Evolutionary conservation across 2,329 filamentous ascomycete species (phyloP).

Genomic region (Rhexocercosporidium sp.): DNA sequence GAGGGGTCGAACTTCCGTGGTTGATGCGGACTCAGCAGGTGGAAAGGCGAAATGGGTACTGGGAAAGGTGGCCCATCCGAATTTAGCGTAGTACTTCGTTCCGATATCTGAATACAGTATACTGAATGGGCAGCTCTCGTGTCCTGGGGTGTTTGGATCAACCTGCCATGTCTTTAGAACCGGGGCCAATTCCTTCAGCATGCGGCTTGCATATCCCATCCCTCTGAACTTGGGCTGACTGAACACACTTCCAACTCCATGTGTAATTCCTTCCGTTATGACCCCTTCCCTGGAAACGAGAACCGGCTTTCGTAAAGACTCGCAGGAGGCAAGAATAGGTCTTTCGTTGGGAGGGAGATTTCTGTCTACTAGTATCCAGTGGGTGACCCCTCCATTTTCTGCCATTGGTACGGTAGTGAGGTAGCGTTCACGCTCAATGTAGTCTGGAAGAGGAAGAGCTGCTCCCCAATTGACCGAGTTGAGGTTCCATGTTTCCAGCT

Average conservation of each 20-base stretch:
- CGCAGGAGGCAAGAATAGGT: conserved; percentile 66
- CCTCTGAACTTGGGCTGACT: conserved; percentile 70
- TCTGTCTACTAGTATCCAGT: conserved; percentile 67
- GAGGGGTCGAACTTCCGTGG: conserved; percentile 47
- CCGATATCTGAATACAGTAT: conserved; percentile 89
- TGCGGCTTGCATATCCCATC: conserved; percentile 76
- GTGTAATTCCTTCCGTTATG: conserved; percentile 62
- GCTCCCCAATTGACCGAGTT: conserved; percentile 64
- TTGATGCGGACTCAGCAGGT: conserved; percentile 33
- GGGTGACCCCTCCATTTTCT: conserved; percentile 58
- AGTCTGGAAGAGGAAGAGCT: conserved; percentile 58
- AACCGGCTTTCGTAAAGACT: conserved; percentile 65
- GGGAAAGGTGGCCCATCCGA: conserved; percentile 76
- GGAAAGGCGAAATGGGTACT: conserved; percentile 74
- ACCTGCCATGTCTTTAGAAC: conserved; percentile 58
- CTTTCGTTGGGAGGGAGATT: conserved; percentile 47
- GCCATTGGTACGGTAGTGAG: conserved; percentile 63
- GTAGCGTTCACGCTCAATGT: conserved; percentile 63
- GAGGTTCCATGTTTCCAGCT: conserved; percentile 57
- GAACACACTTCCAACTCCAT: conserved; percentile 84
- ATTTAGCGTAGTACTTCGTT: conserved; percentile 76
- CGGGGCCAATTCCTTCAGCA: conserved; percentile 70
- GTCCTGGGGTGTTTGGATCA: conserved; percentile 44
- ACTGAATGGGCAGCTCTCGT: conserved; percentile 64
- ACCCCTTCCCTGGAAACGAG: conserved; percentile 49